Base-by-base conservation (phyloP, 345 rosid genomes). In the Iberis pinnata region DNA sequence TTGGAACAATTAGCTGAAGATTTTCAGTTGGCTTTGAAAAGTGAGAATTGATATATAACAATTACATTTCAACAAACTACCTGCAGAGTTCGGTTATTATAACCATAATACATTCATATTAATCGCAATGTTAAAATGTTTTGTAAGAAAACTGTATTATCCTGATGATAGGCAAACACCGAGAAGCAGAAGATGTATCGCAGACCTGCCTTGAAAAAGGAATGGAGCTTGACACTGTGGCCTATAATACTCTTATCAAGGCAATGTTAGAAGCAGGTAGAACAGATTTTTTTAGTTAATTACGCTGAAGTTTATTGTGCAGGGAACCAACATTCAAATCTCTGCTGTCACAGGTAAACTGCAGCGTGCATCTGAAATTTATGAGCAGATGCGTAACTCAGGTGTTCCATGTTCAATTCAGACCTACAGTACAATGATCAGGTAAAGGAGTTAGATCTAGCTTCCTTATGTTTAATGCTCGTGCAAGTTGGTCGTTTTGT, bases 241-340 rank as follows among this genome's bases (percentile, higher is more conserved):
- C 83, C 11, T 84, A 76, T 67, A 88, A 88, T 68, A 84, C 84
- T 35, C 81, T 84, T 73, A 84, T 88, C 53, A 88, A 80, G 81
- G 89, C 89, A 51, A 84, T 84, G 89, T 72, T 82, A 48, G 73
- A 70, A 84, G 88, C 96, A 82, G 94, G 96, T 84, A 49, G 42
- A 54, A 26, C 29, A 39, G 53, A 24, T 45, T 9, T 15, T 47
- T 19, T 50, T 55, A 25, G 16, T 53, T 10, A 38, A 17, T 43
- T 42, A 36, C 43, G 43, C 48, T 25, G 11, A 51, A 53, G 53
- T 25, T 18, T 20, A 56, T 49, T 40, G 25, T 56, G 43, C 31
- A 6, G 13, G 31, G 43, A 47, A 45, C 68, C 46, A 48, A 43
- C 46, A 31, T 53, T 58, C 32, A 56, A 52, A 46, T 6, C 12